Conservation (phyloP, 108 stramenopile species). For the Skeletonema costatum region DNA sequence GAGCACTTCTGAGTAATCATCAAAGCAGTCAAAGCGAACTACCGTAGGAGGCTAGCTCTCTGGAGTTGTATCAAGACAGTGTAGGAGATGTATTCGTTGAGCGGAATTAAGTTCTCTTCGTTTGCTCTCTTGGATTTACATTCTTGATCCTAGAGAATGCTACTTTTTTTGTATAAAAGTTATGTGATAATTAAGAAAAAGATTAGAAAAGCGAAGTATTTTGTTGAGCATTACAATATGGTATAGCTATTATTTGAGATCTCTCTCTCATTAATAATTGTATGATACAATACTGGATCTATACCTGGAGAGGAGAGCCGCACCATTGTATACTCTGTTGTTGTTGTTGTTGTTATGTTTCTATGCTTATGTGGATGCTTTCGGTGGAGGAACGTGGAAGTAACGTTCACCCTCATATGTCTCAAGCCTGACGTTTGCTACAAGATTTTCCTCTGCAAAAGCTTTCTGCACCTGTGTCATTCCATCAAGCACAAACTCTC, state of each 20-base stretch:
- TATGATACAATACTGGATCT: not conserved
- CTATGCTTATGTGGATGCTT: not conserved
- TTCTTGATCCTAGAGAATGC: not conserved
- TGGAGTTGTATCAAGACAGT: not conserved
- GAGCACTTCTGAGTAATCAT: not conserved
- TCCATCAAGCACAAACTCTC: conserved; percentile 70
- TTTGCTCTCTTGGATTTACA: not conserved
- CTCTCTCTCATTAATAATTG: not conserved
- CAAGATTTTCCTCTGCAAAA: conserved; percentile 61
- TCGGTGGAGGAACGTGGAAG: conserved; percentile 71
- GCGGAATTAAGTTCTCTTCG: not conserved
- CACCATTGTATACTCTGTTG: not conserved
- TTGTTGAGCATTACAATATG: not conserved
- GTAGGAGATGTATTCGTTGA: not conserved
- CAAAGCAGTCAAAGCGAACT: not conserved
- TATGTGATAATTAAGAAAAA: not conserved
- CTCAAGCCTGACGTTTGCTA: conserved; percentile 73
- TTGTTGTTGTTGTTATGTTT: not conserved
- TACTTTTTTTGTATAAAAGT: not conserved
- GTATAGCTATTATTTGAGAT: no score
- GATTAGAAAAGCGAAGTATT: not conserved
- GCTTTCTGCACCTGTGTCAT: conserved; percentile 67
- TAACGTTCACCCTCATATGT: conserved; percentile 78
- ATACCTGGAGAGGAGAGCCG: not conserved
- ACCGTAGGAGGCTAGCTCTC: not conserved